Evolutionary conservation across 495 filamentous ascomycete species (phyloP).

Genomic region (Entonaema liquescens): DNA sequence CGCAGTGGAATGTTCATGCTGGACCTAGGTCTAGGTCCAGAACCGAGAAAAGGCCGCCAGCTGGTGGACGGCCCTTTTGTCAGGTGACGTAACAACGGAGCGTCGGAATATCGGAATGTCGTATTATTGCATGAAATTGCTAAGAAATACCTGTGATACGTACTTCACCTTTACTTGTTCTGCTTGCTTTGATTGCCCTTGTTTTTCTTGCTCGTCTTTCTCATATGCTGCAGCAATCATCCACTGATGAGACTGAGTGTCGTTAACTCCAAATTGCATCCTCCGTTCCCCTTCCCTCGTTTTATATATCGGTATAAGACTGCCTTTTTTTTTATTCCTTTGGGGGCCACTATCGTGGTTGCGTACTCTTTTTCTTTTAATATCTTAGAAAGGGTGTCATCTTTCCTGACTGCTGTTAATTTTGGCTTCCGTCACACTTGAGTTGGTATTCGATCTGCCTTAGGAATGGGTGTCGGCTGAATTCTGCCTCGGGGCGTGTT

Average conservation of each 20-base stretch:
- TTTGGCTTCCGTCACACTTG: constrained; percentile 22
- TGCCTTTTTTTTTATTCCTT: background rate
- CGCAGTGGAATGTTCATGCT: constrained; percentile 36
- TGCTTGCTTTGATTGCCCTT: too few species aligned
- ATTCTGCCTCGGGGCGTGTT: constrained; percentile 25
- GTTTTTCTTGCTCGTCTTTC: background rate
- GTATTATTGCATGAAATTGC: constrained; percentile 27
- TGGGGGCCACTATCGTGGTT: constrained; percentile 26
- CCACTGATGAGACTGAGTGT: constrained; percentile 6
- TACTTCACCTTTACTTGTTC: constrained; percentile 17
- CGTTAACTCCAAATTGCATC: constrained; percentile 1
- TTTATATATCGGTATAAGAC: constrained; percentile 17
- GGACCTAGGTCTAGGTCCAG: constrained; percentile 19
- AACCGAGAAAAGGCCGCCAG: constrained; percentile 18
- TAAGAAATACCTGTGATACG: background rate
- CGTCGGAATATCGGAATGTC: constrained; percentile 7
- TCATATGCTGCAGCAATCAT: constrained; percentile 5
- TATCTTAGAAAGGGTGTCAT: constrained; percentile 36
- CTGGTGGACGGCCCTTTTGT: constrained; percentile 21
- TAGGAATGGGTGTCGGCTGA: background rate
- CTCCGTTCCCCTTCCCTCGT: background rate
- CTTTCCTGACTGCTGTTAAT: constrained; percentile 34
- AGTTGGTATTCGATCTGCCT: constrained; percentile 25
- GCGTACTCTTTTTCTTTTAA: constrained; percentile 36
- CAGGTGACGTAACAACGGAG: constrained; percentile 1